Evolutionary conservation across 768 basidiomycete genomes (phyloP).

Genomic region (Rhodotorula paludigena): DNA sequence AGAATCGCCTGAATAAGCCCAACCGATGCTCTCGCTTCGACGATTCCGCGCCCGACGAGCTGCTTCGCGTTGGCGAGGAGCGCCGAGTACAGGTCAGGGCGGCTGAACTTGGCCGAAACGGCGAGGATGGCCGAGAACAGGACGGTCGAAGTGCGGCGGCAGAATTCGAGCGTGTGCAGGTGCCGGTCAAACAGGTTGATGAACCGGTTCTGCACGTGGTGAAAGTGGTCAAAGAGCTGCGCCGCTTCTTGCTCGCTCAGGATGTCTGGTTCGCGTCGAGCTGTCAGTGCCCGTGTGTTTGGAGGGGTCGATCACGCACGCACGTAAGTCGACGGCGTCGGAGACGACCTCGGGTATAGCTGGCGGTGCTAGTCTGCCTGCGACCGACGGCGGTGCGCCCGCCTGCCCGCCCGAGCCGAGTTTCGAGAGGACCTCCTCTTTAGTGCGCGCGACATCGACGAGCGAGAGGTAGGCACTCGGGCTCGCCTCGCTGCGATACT

Average conservation of each 20-base stretch:
- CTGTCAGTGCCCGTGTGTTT: no score
- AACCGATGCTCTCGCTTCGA: slow-evolving; percentile 13
- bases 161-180: slow-evolving; percentile 16
- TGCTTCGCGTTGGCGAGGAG: slow-evolving; percentile 24
- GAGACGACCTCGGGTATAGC: not conserved
- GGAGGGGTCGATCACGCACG: no score
- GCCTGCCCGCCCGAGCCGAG: not conserved
- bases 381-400: not conserved
- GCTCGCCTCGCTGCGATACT: not conserved
- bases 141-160: slow-evolving; percentile 13
- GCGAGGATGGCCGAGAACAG: slow-evolving; percentile 29
- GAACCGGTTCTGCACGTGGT: not conserved
- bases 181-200: slow-evolving; percentile 18
- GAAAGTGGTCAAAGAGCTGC: slow-evolving; percentile 12
- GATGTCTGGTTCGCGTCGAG: no score
- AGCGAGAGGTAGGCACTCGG: not conserved
- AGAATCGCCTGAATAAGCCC: slow-evolving; percentile 27
- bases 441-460: not conserved
- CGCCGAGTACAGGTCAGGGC: slow-evolving; percentile 12
- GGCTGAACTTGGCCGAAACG: slow-evolving; percentile 32
- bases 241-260: slow-evolving; percentile 20
- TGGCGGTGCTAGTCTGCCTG: not conserved
- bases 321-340: not conserved
- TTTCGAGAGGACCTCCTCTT: slow-evolving; percentile 1
- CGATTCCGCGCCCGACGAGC: slow-evolving; percentile 26